Conservation (phyloP, 805 yeast genomes). For the Phaffomyces thermotolerans region DNA sequence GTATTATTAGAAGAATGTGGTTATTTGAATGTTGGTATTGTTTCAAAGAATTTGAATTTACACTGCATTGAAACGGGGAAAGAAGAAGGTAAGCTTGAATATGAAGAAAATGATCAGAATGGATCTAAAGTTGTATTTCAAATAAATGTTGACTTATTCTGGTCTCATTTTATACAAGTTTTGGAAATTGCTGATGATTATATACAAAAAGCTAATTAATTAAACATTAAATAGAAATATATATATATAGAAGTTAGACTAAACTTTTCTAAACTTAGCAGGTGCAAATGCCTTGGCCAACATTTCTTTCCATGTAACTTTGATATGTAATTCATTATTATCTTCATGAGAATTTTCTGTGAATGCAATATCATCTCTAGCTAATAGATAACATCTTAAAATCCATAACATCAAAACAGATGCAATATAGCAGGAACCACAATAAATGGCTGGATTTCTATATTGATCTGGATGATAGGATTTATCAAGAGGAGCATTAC, state of each 20-base stretch:
- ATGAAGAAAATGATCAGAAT: conserved; percentile 10
- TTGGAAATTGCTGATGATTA: conserved; percentile 29
- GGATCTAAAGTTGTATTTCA: conserved; percentile 36
- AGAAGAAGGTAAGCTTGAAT: conserved; percentile 22
- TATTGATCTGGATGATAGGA: conserved; percentile 37
- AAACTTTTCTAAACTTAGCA: conserved; percentile 6
- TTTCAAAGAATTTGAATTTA: conserved; percentile 10
- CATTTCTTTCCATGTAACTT: conserved; percentile 7
- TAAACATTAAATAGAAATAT: not conserved
- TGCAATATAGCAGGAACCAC: conserved; percentile 47
- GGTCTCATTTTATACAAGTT: conserved; percentile 36
- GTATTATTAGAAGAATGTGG: conserved; percentile 38
- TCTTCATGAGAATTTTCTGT: conserved; percentile 21
- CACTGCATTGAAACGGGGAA: conserved; percentile 18
- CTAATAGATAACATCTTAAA: conserved; percentile 48
- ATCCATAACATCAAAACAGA: conserved; percentile 36
- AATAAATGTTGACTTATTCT: conserved; percentile 35
- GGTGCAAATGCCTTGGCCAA: conserved; percentile 1
- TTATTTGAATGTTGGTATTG: conserved; percentile 13
- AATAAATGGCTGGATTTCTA: conserved; percentile 46
- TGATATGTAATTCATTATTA: conserved; percentile 15
- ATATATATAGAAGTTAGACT: not conserved
- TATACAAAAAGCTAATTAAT: not conserved
- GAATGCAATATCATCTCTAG: conserved; percentile 34
- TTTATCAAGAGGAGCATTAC: conserved; percentile 15